A percentile compares a stretch with the other conserved stretches of the same genome.
phyloP scores from a whole-genome alignment of 148 eudicot genomes.

The Selenicereus undatus region DNA sequence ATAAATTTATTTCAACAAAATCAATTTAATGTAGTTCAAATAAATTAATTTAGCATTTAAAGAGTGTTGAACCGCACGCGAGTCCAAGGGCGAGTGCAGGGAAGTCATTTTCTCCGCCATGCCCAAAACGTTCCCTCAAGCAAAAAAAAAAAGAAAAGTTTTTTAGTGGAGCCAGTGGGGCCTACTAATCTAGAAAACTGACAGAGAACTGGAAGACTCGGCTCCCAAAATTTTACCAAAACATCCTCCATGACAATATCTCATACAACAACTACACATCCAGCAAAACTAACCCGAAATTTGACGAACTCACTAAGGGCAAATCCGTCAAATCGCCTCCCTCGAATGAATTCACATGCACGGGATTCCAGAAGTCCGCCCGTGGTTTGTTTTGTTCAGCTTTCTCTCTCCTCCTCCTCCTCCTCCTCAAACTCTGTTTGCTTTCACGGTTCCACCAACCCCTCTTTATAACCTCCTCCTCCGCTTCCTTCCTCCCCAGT shows the following conservation, averaged over 20 bases:
- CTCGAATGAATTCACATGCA: slow-evolving; percentile 48
- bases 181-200: neutral
- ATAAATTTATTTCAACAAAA: too few relatives aligned
- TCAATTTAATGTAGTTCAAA: too few relatives aligned
- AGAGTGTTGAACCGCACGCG: neutral
- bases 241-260: neutral
- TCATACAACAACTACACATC: neutral
- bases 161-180: slow-evolving; percentile 1
- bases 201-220: neutral
- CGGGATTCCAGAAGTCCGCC: slow-evolving; percentile 34
- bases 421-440: neutral
- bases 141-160: slow-evolving; percentile 10
- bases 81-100: neutral
- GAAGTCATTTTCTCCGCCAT: slow-evolving; percentile 16
- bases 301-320: neutral
- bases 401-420: neutral
- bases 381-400: slow-evolving; percentile 24
- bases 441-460: slow-evolving; percentile 39
- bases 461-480: slow-evolving; percentile 50
- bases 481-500: slow-evolving; percentile 1
- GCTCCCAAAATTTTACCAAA: neutral
- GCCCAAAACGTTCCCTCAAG: slow-evolving; percentile 4
- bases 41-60: too few relatives aligned
- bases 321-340: neutral
- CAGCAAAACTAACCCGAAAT: neutral